Percentiles rank a stretch among this genome's conserved stretches.
These are phyloP conservation scores for Adansonia grandidieri DNA, from an alignment of 441 rosid species.

Conservation along the genomic window DNA sequence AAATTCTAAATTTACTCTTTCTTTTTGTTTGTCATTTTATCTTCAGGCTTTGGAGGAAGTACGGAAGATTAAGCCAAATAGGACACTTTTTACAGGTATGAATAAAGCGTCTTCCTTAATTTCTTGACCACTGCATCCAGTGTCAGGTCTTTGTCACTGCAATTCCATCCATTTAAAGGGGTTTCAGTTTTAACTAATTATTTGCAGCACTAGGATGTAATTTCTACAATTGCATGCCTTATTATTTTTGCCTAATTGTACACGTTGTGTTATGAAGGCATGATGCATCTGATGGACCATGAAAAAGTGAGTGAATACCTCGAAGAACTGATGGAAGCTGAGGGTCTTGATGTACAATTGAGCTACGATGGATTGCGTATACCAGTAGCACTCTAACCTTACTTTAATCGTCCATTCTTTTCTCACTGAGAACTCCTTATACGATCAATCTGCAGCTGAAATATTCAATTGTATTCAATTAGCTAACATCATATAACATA, in stretches of 20 bases:
- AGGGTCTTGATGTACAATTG: conserved; percentile 72
- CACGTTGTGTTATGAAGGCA: conserved; percentile 46
- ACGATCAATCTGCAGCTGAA: neutral
- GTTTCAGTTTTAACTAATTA: neutral
- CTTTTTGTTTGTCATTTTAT: neutral
- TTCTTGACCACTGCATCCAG: neutral
- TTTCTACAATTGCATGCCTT: neutral
- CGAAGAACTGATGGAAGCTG: conserved; percentile 56
- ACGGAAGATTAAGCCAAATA: conserved; percentile 78
- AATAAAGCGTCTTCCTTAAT: neutral
- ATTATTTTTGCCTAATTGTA: conserved; percentile 7
- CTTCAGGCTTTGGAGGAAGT: conserved; percentile 85
- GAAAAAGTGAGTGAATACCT: conserved; percentile 66
- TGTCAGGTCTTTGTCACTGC: neutral
- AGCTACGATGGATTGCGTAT: conserved; percentile 86
- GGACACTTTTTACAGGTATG: conserved; percentile 83
- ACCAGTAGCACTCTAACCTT: conserved; percentile 58
- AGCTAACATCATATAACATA: neutral
- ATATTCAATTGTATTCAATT: conserved; percentile 9
- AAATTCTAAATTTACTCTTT: neutral
- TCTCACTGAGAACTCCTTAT: conserved; percentile 1
- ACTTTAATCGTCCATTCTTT: neutral
- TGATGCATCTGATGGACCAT: conserved; percentile 99
- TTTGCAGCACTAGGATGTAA: neutral
- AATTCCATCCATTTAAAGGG: neutral